These are phyloP conservation scores for Mucor mucedo DNA, from an alignment of 371 early-diverging fungal species.

Conservation along the genomic window DNA sequence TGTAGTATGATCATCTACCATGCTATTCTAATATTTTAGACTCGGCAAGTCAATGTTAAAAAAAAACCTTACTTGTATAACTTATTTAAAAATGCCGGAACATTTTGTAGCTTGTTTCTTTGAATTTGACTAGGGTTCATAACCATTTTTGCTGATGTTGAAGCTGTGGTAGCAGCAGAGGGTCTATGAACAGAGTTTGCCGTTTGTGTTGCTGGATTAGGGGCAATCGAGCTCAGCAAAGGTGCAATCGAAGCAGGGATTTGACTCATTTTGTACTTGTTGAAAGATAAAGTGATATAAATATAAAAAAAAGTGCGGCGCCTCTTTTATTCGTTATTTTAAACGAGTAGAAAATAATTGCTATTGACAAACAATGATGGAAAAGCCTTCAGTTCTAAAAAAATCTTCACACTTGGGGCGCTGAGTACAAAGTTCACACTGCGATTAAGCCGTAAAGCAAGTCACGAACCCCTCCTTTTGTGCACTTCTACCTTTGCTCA, in stretches of 20 bases:
- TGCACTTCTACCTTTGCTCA: too few species aligned
- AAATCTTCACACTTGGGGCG: too few species aligned
- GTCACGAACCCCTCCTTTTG: too few species aligned
- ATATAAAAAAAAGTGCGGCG: too few species aligned
- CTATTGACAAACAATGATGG: too few species aligned
- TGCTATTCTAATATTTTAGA: slow-evolving; percentile 33
- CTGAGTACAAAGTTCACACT: too few species aligned
- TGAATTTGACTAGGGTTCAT: slow-evolving; percentile 33
- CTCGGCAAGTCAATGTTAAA: background rate
- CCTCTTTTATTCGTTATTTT: too few species aligned
- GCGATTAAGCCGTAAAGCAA: too few species aligned
- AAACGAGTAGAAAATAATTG: too few species aligned
- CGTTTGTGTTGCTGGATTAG: slow-evolving; percentile 14
- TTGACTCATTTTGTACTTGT: slow-evolving; percentile 23
- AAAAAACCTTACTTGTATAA: slow-evolving; percentile 68
- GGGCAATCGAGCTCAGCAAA: slow-evolving; percentile 21
- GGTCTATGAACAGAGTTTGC: slow-evolving; percentile 6
- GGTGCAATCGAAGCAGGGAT: slow-evolving; percentile 25
- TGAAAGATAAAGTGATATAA: too few species aligned
- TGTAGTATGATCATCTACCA: slow-evolving; percentile 73
- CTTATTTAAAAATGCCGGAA: slow-evolving; percentile 90
- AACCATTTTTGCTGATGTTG: slow-evolving; percentile 22
- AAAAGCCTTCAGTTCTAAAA: too few species aligned
- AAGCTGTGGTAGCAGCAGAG: background rate
- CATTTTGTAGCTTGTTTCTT: slow-evolving; percentile 58